Evolutionary conservation across 345 rosid genomes (phyloP).

Genomic region (Noccaea caerulescens): DNA sequence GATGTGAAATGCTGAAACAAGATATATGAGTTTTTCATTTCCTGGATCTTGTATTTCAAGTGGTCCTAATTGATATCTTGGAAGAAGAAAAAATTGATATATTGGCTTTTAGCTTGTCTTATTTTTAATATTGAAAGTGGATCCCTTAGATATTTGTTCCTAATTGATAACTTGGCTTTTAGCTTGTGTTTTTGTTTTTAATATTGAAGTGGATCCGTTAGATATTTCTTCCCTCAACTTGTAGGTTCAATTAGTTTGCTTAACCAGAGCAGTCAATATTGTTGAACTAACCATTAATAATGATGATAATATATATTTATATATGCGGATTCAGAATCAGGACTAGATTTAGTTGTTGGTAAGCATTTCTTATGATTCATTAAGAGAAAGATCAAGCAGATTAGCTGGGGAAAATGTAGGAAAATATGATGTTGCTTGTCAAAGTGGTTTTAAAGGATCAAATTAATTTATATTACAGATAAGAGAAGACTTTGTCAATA

Average conservation of each 20-base stretch:
- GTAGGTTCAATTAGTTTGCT: neutral
- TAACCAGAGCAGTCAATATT: neutral
- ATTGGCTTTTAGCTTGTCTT: too few relatives aligned
- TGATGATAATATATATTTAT: neutral
- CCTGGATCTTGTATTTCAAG: conserved; percentile 17
- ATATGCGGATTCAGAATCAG: conserved; percentile 2
- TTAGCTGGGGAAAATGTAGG: conserved; percentile 26
- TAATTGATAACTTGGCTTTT: conserved; percentile 15
- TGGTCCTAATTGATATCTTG: conserved; percentile 32
- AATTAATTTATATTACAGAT: neutral
- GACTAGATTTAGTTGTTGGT: conserved; percentile 32
- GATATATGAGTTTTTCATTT: neutral
- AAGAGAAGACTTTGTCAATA: conserved; percentile 8
- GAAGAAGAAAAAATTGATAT: too few relatives aligned
- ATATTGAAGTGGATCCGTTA: neutral
- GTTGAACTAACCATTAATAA: conserved; percentile 23
- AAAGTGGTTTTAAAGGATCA: neutral
- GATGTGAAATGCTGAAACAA: neutral
- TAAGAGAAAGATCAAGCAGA: neutral
- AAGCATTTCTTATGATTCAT: conserved; percentile 8
- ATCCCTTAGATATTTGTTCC: too few relatives aligned
- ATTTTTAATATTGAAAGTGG: too few relatives aligned
- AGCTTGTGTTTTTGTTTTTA: neutral
- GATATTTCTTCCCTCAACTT: neutral
- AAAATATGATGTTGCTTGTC: neutral